Evolutionary conservation across 2,329 filamentous ascomycete species (phyloP).

Genomic region (Fusarium illudens): DNA sequence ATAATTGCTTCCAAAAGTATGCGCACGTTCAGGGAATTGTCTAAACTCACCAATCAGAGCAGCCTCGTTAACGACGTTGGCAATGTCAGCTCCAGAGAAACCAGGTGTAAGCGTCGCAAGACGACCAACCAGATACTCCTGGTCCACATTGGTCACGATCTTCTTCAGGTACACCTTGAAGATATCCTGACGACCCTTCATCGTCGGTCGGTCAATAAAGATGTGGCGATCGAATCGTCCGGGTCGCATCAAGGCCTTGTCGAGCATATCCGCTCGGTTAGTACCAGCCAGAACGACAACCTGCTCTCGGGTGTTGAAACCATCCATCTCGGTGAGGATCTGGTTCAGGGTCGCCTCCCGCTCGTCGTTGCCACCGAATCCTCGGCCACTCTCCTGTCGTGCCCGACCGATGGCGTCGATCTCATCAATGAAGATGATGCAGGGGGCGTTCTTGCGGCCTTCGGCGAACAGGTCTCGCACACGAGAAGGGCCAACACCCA

Average conservation of each 20-base stretch:
- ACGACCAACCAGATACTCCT: conserved; percentile 86
- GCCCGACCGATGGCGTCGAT: conserved; percentile 98
- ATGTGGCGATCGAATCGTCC: conserved; percentile 98
- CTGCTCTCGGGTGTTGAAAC: conserved; percentile 96
- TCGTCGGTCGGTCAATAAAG: conserved; percentile 91
- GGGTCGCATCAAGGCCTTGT: conserved; percentile 95
- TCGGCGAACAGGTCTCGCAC: conserved; percentile 95
- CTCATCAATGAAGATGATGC: conserved; percentile 99
- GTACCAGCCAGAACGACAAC: conserved; percentile 97
- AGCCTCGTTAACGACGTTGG: conserved; percentile 98
- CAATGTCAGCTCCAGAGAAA: conserved; percentile 97
- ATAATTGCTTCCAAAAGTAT: background rate
- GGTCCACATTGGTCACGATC: conserved; percentile 91
- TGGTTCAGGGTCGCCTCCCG: conserved; percentile 97
- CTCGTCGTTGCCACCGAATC: conserved; percentile 92
- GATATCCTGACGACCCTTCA: conserved; percentile 96
- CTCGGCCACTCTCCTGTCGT: conserved; percentile 75
- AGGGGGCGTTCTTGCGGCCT: conserved; percentile 93
- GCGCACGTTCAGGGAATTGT: conserved; percentile 43
- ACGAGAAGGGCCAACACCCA: conserved; percentile 95
- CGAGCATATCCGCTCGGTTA: conserved; percentile 92
- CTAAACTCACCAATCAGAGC: conserved; percentile 83
- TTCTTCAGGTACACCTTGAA: conserved; percentile 94
- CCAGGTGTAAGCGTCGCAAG: conserved; percentile 93
- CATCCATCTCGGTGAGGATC: conserved; percentile 99